These are phyloP conservation scores for Ophiorrhiza pumila DNA, from an alignment of 257 asterid species.

Conservation along the genomic window DNA sequence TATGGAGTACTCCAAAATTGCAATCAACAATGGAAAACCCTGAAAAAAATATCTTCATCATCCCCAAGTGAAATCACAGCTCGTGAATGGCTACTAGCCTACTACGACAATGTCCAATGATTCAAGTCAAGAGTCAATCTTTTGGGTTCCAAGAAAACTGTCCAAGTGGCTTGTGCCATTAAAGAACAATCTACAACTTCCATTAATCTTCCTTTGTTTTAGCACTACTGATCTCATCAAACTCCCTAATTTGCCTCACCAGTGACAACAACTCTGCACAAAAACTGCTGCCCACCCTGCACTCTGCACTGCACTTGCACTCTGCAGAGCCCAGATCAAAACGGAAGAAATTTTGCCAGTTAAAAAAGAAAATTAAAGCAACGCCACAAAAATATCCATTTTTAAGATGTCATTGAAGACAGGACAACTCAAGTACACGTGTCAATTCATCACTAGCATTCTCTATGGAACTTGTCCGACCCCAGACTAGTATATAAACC, in stretches of 20 bases:
- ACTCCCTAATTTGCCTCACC: not conserved
- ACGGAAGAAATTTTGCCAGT: too few relatives aligned
- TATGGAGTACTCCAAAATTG: not conserved
- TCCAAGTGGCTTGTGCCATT: too few relatives aligned
- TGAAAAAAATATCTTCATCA: not conserved
- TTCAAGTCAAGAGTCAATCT: not conserved
- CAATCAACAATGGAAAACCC: not conserved
- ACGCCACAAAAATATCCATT: not conserved
- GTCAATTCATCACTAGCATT: conserved; percentile 15
- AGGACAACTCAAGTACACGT: conserved; percentile 21
- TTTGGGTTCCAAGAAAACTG: not conserved
- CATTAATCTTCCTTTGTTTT: too few relatives aligned
- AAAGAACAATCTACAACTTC: too few relatives aligned
- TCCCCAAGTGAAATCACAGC: not conserved
- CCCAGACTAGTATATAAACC: conserved; percentile 30
- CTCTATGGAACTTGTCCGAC: conserved; percentile 24
- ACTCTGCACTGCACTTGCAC: too few relatives aligned
- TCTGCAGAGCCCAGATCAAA: not conserved
- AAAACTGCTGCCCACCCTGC: not conserved
- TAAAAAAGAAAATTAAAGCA: too few relatives aligned
- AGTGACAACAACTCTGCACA: not conserved
- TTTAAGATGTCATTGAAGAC: not conserved
- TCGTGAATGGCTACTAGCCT: not conserved
- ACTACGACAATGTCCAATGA: not conserved
- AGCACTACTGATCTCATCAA: not conserved